Base-by-base conservation (phyloP, 345 rosid species). In the Gossypium turneri region DNA sequence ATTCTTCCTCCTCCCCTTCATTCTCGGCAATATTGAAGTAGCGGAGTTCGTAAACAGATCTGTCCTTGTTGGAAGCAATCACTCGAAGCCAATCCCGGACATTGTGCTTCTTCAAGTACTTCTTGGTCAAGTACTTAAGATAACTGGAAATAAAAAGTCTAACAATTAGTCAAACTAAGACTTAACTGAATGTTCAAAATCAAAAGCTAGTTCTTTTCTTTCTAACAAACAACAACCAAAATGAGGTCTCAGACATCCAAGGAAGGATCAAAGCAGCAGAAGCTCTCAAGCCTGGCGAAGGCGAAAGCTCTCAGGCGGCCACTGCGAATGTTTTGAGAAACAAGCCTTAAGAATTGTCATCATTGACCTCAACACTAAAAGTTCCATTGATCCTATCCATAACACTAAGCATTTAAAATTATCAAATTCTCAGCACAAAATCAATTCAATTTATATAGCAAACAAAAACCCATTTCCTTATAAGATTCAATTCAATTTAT, bases 1-100 rank as follows among this genome's bases (percentile, higher is more conserved):
- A 88, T 48, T 88, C 94, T 63, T 90, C 90, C 67, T 86, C 94
- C 69, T 81, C 90, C 43, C 88, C 91, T 80, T 88, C 92, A 17
- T 90, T 90, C 79, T 90, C 94, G 38, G 89, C 89, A 66, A 86
- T 88, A 78, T 88, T 88, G 67, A 88, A 86, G 79, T 88, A 88
- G 59, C 89, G 78, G 45, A 86, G 82, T 70, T 88, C 91, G 41
- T 86, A 88, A n/a, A 84, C 61, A 69, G 61, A 80, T 2, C 88
- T 82, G 38, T 88, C 89, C 81, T 86, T 86, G 88, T 84, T 86
- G 51, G 91, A 80, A 20, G 89, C 82, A 79, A 88, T 86, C 59
- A 88, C 89, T 27, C 89, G 79, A 67, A 88, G 89, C 89, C 92
- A 88, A 77, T 88, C 92, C 43, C 89, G 55, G 59, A 84, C 92